Base-by-base conservation (phyloP, 371 early-diverging fungal species). In the Mortierella sp. region DNA sequence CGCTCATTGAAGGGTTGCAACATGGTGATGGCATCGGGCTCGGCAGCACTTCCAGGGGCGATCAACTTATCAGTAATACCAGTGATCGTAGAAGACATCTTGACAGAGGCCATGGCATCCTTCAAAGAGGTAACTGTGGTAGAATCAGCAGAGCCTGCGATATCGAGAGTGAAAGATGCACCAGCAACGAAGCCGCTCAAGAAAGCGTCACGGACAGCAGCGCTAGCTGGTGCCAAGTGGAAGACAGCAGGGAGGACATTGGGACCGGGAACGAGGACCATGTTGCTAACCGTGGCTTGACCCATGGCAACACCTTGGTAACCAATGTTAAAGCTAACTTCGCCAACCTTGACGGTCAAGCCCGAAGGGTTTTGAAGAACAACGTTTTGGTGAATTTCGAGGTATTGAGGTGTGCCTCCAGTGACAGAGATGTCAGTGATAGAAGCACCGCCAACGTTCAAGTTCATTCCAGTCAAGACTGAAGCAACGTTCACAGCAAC, bases 351-450 rank as follows among this genome's bases (percentile, higher is more conserved):
- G 65, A 90, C 88, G 1, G 89, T 87, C 62, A 88, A 83, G 22
- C 83, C 84, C 8, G 89, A 89, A 5, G 91, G 91, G 73, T 88
- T 89, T 76, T 83, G 84, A 52, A 89, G 70, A n/a, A 81, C 74
- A 47, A 86, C 82, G 59, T 77, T 81, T 57, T 85, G 81, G 58
- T 86, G 52, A 60, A 87, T 86, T 52, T 69, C 59, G 45, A 86
- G 71, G 59, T 84, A 86, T 9, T 86, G 53, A 5, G 84, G 45
- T 36, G 84, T 84, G 40, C 87, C 89, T 6, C 89, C 88, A 41
- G 80, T 69, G 52, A 90, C 76, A 9, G 80, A 70, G 19, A 88
- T 76, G 41, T 80, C 76, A 36, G 85, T 65, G 70, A 88, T 87
- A 10, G 67, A 62, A 22, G 83, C 86, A 43, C 74, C 76, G 21